Evolutionary conservation across 139 green algal genomes (phyloP).

Genomic region (Mesostigma viride): DNA sequence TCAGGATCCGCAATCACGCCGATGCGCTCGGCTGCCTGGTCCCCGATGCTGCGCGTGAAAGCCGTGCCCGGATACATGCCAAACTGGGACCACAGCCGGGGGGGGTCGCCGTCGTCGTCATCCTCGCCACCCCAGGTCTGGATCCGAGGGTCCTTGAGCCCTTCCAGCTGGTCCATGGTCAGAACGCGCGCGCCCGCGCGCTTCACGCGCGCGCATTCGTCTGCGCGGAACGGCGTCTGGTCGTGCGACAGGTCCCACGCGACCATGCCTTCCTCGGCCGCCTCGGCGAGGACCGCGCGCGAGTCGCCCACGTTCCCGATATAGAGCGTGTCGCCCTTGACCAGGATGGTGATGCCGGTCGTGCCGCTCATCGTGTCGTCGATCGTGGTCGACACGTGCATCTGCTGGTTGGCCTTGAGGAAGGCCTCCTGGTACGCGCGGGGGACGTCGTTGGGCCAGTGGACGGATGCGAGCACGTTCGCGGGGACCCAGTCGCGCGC

Average conservation of each 20-base stretch:
- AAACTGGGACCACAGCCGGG: slow-evolving; percentile 71
- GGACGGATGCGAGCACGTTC: slow-evolving; percentile 39
- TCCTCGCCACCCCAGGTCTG: slow-evolving; percentile 59
- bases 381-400: slow-evolving; percentile 44
- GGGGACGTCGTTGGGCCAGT: slow-evolving; percentile 18
- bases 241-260: slow-evolving; percentile 30
- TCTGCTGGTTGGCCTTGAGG: slow-evolving; percentile 59
- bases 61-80: slow-evolving; percentile 83
- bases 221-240: slow-evolving; percentile 45
- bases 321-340: slow-evolving; percentile 53
- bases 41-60: slow-evolving; percentile 88
- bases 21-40: slow-evolving; percentile 74
- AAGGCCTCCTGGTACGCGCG: slow-evolving; percentile 49
- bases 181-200: slow-evolving; percentile 68
- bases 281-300: slow-evolving; percentile 65
- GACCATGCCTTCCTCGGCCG: slow-evolving; percentile 8
- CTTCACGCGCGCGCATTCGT: slow-evolving; percentile 80
- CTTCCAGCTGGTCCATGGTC: slow-evolving; percentile 77
- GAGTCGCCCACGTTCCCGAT: slow-evolving; percentile 89
- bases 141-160: slow-evolving; percentile 34
- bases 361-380: slow-evolving; percentile 72
- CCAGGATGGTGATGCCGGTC: slow-evolving; percentile 63
- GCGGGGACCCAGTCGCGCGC: slow-evolving; percentile 54
- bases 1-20: slow-evolving; percentile 83
- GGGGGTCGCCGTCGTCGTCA: slow-evolving; percentile 72